Evolutionary conservation across 495 filamentous ascomycete species (phyloP).

Genomic region (Trichoderma gamsii): DNA sequence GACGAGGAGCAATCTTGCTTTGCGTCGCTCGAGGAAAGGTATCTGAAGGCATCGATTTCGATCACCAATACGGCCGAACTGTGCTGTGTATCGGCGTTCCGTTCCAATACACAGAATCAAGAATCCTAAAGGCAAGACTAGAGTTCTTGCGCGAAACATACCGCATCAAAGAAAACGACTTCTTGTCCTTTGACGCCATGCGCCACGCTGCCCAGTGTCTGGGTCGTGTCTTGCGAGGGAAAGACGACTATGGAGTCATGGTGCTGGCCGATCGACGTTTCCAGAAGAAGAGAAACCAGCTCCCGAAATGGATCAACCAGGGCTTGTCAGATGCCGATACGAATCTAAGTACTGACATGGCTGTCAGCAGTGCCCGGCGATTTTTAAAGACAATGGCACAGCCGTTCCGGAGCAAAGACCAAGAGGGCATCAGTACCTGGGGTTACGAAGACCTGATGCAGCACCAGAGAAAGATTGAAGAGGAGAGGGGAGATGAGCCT

Average conservation of each 20-base stretch:
- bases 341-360: slow-evolving; percentile 92
- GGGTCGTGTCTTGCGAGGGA: slow-evolving; percentile 89
- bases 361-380: slow-evolving; percentile 76
- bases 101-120: slow-evolving; percentile 97
- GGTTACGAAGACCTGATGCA: slow-evolving; percentile 65
- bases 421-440: slow-evolving; percentile 92
- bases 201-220: slow-evolving; percentile 95
- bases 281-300: slow-evolving; percentile 77
- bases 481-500: slow-evolving; percentile 48
- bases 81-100: slow-evolving; percentile 96
- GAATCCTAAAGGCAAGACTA: slow-evolving; percentile 91
- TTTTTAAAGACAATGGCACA: slow-evolving; percentile 88
- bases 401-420: slow-evolving; percentile 73
- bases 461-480: slow-evolving; percentile 71
- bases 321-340: slow-evolving; percentile 76
- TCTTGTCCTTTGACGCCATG: slow-evolving; percentile 98
- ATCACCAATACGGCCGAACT: slow-evolving; percentile 96
- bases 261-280: slow-evolving; percentile 91
- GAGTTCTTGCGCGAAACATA: slow-evolving; percentile 96
- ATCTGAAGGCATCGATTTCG: slow-evolving; percentile 96
- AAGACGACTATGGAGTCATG: slow-evolving; percentile 99
- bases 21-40: slow-evolving; percentile 97
- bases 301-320: slow-evolving; percentile 96
- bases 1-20: slow-evolving; percentile 83
- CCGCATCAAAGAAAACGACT: slow-evolving; percentile 95